Evolutionary conservation across 2,329 filamentous ascomycete species (phyloP).

Genomic region (Epichloe uncinata): DNA sequence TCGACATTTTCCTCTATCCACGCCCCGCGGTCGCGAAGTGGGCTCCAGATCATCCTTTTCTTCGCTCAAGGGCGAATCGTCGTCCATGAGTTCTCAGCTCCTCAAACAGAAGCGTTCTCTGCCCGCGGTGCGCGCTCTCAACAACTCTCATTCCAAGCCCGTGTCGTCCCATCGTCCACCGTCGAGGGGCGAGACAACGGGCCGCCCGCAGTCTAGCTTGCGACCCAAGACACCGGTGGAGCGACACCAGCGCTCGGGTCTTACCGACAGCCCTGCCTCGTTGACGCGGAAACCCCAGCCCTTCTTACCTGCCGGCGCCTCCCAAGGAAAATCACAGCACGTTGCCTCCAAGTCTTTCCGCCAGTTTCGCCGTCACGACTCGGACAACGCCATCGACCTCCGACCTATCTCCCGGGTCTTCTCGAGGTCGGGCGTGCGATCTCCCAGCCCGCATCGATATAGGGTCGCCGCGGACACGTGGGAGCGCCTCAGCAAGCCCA

Average conservation of each 20-base stretch:
- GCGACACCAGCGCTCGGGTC: conserved; percentile 33
- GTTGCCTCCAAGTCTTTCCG: conserved; percentile 57
- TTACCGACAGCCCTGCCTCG: conserved; percentile 36
- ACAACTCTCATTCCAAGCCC: conserved; percentile 39
- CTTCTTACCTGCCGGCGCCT: conserved; percentile 67
- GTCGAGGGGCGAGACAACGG: conserved; percentile 41
- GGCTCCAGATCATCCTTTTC: conserved; percentile 39
- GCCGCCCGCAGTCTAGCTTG: conserved; percentile 36
- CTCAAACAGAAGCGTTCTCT: conserved; percentile 53
- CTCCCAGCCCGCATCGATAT: conserved; percentile 43
- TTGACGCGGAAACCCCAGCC: conserved; percentile 50
- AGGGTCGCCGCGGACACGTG: conserved; percentile 35
- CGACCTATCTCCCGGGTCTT: conserved; percentile 43
- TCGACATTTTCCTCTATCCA: conserved; percentile 39
- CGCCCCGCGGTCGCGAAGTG: conserved; percentile 48
- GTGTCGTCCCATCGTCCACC: conserved; percentile 40
- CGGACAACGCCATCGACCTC: conserved; percentile 51
- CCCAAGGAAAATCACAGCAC: conserved; percentile 66
- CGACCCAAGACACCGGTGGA: conserved; percentile 64
- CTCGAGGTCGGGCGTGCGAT: conserved; percentile 45
- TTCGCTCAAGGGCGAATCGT: conserved; percentile 44
- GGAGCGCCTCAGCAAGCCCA: conserved; percentile 61
- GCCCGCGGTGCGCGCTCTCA: conserved; percentile 42
- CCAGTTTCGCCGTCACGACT: conserved; percentile 68
- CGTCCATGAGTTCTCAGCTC: conserved; percentile 53